Conservation (phyloP, 352 stramenopile species). For the Pythium brachiatum region DNA sequence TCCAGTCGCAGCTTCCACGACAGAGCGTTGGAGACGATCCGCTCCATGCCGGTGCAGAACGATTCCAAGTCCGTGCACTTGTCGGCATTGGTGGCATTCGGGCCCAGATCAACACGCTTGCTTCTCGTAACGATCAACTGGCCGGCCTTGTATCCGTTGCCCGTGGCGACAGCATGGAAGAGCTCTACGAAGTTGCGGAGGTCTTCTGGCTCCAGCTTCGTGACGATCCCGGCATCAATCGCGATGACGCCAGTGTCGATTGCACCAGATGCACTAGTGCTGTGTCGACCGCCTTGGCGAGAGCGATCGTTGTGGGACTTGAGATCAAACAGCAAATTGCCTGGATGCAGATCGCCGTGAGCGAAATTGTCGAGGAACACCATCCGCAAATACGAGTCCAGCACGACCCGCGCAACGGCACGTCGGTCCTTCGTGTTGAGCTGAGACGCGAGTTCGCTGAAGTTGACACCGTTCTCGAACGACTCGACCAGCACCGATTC, state of each 20-base stretch:
- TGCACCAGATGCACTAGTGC: constrained; percentile 3
- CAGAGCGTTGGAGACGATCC: constrained; percentile 65
- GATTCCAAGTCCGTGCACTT: constrained; percentile 74
- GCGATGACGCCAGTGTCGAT: constrained; percentile 51
- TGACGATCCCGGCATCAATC: constrained; percentile 86
- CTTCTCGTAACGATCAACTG: constrained; percentile 72
- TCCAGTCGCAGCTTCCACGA: constrained; percentile 61
- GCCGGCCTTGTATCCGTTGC: constrained; percentile 77
- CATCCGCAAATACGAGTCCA: constrained; percentile 92
- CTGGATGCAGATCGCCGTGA: constrained; percentile 91
- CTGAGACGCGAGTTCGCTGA: constrained; percentile 58
- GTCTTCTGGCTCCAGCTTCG: constrained; percentile 68
- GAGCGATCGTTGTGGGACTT: constrained; percentile 10
- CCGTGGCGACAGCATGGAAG: constrained; percentile 77
- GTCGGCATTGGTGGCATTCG: constrained; percentile 27
- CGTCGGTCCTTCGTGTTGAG: constrained; percentile 51
- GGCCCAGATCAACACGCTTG: constrained; percentile 39
- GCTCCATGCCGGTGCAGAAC: constrained; percentile 71
- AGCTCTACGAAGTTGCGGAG: constrained; percentile 85
- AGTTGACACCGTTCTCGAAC: constrained; percentile 79
- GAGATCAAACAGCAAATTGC: constrained; percentile 85
- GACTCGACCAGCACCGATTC: constrained; percentile 91
- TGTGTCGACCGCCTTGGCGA: constrained; percentile 3
- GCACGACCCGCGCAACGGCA: constrained; percentile 68
- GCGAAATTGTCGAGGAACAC: constrained; percentile 96